phyloP scores from a whole-genome alignment of 768 basidiomycete species.

The Pleurotus salmoneostramineus region DNA sequence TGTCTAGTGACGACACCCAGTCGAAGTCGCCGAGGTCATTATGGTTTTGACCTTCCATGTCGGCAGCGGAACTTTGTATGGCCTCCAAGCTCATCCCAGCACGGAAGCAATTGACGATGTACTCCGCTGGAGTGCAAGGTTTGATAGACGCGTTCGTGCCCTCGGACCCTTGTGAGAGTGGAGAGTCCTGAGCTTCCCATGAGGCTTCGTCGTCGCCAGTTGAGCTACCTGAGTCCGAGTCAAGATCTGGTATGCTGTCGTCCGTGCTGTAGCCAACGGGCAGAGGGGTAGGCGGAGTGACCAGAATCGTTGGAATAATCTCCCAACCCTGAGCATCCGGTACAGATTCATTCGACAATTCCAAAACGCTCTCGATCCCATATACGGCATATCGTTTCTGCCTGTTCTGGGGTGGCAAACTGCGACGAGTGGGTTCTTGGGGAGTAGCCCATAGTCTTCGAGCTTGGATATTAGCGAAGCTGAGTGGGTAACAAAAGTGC shows the following conservation, averaged over 20 bases:
- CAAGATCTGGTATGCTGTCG: conserved; percentile 22
- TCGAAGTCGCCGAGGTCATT: not conserved
- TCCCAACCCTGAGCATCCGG: not conserved
- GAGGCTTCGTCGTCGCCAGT: conserved; percentile 27
- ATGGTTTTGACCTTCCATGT: not conserved
- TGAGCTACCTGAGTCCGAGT: conserved; percentile 26
- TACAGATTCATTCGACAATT: not conserved
- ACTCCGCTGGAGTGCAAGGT: conserved; percentile 33
- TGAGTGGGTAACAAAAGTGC: not conserved
- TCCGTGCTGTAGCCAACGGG: not conserved
- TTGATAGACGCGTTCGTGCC: conserved; percentile 15
- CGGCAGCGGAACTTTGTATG: conserved; percentile 6
- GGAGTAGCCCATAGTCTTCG: not conserved
- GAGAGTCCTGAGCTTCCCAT: conserved; percentile 28
- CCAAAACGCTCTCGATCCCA: not conserved
- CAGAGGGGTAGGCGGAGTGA: not conserved
- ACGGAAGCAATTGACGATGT: conserved; percentile 32
- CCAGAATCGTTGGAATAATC: not conserved
- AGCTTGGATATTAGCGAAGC: not conserved
- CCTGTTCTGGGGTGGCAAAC: not conserved
- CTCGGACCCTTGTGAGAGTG: conserved; percentile 19
- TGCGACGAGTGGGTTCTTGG: not conserved
- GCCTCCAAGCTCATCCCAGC: conserved; percentile 24
- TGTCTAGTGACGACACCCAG: not conserved
- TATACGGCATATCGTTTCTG: conserved; percentile 3